Evolutionary conservation across 106 monocot genomes (phyloP), one percentile per base, ranked within the genome.

Genomic region (Acorus gramineus): DNA sequence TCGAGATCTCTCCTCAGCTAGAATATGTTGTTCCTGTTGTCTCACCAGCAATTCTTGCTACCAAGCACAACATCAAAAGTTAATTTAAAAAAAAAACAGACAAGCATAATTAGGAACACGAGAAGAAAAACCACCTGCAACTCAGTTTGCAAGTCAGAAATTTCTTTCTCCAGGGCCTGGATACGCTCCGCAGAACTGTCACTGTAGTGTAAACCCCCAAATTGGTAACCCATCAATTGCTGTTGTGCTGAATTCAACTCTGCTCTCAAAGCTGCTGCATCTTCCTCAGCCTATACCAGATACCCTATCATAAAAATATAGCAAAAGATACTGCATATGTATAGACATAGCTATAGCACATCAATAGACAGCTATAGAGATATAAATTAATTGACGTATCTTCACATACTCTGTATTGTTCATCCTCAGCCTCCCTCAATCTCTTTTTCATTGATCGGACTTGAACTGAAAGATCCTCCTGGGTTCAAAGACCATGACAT

Each of bases 401-500:
- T 28, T 28, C 6, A 11, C 70, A 66, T 81, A 92, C 92, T 75
- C 81, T 78, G 73, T 92, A 98, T 68, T 98, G 98, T 42, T 98
- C 98, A 46, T 98, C 98, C 78, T 98, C 98, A 65, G 98, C 98
- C 76, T 88, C 92, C 75, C 88, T 92, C 8, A 98, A 47, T 10
- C 88, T 87, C 55, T 78, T 91, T 69, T 84, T 91, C 44, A 78
- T 63, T 47, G 81, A 78, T 59, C 98, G 72, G 59, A 92, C 79
- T 80, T 98, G 98, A 46, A 85, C 71, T 10, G 84, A 72, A 73
- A 88, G 85, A 80, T 98, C 98, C 79, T 98, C 92, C 98, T 98
- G 73, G 4, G 71, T 47, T 57, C 65, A 51, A 66, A 57, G 56
- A 77, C 56, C 47, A 68, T 9, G n/a, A 51, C 6, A 3, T 5